Evolutionary conservation across 306 rosid genomes (phyloP).

Genomic region (Boehmeria nivea): DNA sequence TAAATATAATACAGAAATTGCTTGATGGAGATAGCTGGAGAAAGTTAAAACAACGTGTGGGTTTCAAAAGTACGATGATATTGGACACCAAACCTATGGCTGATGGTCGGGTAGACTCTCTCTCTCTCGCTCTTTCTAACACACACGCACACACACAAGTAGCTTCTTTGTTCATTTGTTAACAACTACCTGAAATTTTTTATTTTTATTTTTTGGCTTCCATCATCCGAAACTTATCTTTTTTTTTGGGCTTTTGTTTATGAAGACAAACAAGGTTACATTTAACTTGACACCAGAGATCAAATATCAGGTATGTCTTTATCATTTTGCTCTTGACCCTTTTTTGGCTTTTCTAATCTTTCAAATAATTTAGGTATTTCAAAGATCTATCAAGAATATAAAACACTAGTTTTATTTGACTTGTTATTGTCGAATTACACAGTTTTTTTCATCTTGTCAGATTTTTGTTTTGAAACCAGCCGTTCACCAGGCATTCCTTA

Average conservation of each 20-base stretch:
- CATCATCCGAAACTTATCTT: background rate
- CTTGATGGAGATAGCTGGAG: constrained; percentile 64
- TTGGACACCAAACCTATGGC: constrained; percentile 78
- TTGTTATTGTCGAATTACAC: background rate
- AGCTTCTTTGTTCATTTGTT: background rate
- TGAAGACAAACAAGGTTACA: constrained; percentile 84
- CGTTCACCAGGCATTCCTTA: constrained; percentile 83
- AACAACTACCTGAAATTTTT: too few species aligned
- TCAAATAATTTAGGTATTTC: too few species aligned
- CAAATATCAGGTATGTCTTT: constrained; percentile 75
- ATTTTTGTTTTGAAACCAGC: constrained; percentile 95
- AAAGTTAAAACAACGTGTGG: constrained; percentile 69
- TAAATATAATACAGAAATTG: constrained; percentile 50
- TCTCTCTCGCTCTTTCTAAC: constrained; percentile 27
- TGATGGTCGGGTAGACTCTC: constrained; percentile 79
- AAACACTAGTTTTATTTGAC: background rate
- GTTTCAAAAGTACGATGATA: constrained; percentile 87
- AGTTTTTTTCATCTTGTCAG: constrained; percentile 37
- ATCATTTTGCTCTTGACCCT: constrained; percentile 14
- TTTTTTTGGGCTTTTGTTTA: constrained; percentile 19
- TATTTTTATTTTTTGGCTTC: background rate
- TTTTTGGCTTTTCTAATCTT: constrained; percentile 2
- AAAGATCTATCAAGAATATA: too few species aligned
- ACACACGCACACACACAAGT: constrained; percentile 12
- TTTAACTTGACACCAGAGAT: constrained; percentile 93